Percentiles rank a stretch among this genome's conserved stretches.
Conservation (phyloP, 2,329 filamentous ascomycete species). For the Penicillium hesseltinei region DNA sequence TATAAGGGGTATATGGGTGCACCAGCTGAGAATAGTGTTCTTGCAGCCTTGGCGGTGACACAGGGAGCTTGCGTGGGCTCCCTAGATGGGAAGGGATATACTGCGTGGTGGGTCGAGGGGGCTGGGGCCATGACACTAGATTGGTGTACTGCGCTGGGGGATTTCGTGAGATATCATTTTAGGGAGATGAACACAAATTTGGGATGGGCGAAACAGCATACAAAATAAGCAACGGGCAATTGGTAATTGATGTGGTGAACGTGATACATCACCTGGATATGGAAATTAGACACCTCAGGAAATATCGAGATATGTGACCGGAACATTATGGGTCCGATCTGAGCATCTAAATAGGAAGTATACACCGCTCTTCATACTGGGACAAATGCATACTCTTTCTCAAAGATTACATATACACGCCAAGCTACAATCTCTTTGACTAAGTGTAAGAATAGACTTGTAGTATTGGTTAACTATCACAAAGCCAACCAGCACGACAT, state of each 20-base stretch:
- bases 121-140: background rate
- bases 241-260: background rate
- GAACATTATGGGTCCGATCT: background rate
- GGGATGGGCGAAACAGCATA: background rate
- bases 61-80: constrained; percentile 5
- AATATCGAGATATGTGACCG: too few species aligned
- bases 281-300: background rate
- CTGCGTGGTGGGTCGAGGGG: background rate
- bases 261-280: background rate
- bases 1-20: background rate
- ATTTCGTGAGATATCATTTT: background rate
- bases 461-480: too few species aligned
- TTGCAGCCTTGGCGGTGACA: constrained; percentile 1
- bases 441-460: too few species aligned
- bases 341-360: background rate
- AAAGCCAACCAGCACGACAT: too few species aligned
- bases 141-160: background rate
- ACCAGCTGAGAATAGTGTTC: background rate
- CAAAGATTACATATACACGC: too few species aligned
- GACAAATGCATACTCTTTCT: too few species aligned
- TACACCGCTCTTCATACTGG: background rate
- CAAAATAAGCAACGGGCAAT: background rate
- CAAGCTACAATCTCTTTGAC: too few species aligned
- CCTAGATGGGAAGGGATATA: constrained; percentile 2
- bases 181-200: background rate